Evolutionary conservation across 257 asterid genomes (phyloP).

Genomic region (Solanum sejunctum): DNA sequence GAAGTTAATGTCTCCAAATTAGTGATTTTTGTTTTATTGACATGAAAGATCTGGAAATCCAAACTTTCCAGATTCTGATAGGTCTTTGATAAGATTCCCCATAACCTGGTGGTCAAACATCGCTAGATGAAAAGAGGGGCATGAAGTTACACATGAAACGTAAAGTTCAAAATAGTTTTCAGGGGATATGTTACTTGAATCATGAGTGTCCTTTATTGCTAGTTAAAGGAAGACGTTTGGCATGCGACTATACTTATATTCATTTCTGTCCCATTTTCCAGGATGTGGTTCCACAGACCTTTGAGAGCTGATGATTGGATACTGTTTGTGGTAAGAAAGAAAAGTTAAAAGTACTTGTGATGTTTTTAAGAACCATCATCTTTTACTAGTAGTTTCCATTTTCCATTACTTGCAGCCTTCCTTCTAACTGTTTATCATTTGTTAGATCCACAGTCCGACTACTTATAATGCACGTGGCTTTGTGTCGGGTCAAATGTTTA

Average conservation of each 20-base stretch:
- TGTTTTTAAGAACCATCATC: not conserved
- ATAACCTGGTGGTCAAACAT: not conserved
- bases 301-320: slow-evolving; percentile 96
- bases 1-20: not conserved
- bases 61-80: not conserved
- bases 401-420: not conserved
- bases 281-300: slow-evolving; percentile 97
- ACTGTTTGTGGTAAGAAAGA: slow-evolving; percentile 67
- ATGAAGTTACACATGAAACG: not conserved
- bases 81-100: not conserved
- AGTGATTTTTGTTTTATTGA: not conserved
- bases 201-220: not conserved
- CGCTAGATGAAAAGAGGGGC: not conserved
- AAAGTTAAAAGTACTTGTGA: not conserved
- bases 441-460: slow-evolving; percentile 65
- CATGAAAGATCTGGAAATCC: not conserved
- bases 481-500: slow-evolving; percentile 75
- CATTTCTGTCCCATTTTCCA: slow-evolving; percentile 9
- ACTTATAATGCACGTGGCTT: slow-evolving; percentile 79
- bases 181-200: not conserved
- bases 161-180: not conserved
- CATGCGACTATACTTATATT: not conserved
- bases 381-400: not conserved
- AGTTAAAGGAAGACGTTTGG: not conserved
- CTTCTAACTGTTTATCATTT: not conserved